Evolutionary conservation across 208 protist genomes (phyloP).

Genomic region (Leishmania gerbilli): DNA sequence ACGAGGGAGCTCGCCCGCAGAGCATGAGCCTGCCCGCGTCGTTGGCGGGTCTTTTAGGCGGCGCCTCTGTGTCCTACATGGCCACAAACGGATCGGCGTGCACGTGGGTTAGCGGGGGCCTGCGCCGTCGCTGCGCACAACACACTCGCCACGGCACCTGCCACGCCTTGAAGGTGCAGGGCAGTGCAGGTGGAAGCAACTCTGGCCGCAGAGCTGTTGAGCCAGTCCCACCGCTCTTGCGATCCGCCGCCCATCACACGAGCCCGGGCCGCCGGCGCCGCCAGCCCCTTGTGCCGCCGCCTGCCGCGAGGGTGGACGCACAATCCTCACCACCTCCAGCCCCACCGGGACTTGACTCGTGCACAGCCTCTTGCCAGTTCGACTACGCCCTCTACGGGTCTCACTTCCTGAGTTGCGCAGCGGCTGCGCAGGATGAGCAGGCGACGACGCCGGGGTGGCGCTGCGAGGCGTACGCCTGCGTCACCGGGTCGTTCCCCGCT

Average conservation of each 20-base stretch:
- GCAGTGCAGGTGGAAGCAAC: not conserved
- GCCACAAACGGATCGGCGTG: slow-evolving; percentile 6
- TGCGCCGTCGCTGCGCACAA: slow-evolving; percentile 8
- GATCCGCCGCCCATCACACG: not conserved
- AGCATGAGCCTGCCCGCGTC: not conserved
- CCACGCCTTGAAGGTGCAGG: not conserved
- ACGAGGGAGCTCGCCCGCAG: not conserved
- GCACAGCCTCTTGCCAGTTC: not conserved
- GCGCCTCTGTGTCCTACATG: slow-evolving; percentile 18
- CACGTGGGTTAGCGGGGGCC: slow-evolving; percentile 28
- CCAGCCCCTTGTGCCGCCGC: not conserved
- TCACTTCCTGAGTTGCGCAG: slow-evolving; percentile 12
- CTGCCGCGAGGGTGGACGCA: not conserved
- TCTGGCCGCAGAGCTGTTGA: not conserved
- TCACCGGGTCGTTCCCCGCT: not conserved
- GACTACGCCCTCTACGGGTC: slow-evolving; percentile 17
- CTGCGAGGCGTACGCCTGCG: not conserved
- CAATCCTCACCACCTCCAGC: not conserved
- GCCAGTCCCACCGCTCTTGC: not conserved
- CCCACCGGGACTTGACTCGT: not conserved
- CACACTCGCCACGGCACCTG: not conserved
- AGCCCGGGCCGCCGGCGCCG: not conserved
- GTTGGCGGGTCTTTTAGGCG: slow-evolving; percentile 20
- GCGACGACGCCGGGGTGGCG: not conserved
- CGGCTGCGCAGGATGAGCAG: not conserved